These are phyloP conservation scores for Pyrus pyrifolia DNA, from an alignment of 306 rosid genomes.

Conservation along the genomic window DNA sequence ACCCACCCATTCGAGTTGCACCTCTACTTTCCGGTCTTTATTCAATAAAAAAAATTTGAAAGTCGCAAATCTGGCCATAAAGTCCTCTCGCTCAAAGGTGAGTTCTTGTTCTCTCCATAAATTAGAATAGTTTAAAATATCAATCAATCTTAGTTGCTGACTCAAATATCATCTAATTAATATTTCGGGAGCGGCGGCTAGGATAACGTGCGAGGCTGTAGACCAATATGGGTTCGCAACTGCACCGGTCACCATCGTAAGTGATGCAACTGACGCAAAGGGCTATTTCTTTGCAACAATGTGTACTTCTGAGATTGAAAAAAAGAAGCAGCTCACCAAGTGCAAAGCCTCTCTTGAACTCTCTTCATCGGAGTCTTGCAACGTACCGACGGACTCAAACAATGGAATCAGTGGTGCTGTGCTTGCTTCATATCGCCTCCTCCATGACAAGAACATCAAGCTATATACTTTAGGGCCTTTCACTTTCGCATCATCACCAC, in stretches of 20 bases:
- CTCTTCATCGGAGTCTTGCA: conserved; percentile 36
- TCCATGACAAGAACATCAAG: conserved; percentile 28
- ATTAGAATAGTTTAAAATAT: too few species aligned
- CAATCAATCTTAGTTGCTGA: neutral
- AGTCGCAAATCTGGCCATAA: conserved; percentile 29
- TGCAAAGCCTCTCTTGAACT: conserved; percentile 43
- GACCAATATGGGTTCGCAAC: conserved; percentile 36
- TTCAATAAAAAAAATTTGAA: too few species aligned
- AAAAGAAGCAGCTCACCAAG: conserved; percentile 20
- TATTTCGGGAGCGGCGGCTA: conserved; percentile 32
- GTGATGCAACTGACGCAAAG: conserved; percentile 29
- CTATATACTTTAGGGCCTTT: conserved; percentile 45
- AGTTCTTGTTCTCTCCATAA: neutral
- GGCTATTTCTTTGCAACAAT: conserved; percentile 56
- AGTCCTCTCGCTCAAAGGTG: conserved; percentile 49
- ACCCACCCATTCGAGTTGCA: neutral
- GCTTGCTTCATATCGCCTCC: conserved; percentile 36
- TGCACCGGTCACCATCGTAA: conserved; percentile 33
- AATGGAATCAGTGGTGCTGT: conserved; percentile 36
- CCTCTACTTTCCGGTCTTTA: neutral
- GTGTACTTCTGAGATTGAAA: conserved; percentile 28
- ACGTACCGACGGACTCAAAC: conserved; percentile 35
- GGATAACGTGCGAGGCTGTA: conserved; percentile 34
- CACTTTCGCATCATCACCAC: conserved; percentile 18
- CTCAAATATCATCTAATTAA: neutral